phyloP scores from a whole-genome alignment of 2,329 filamentous ascomycete species.

The Thelonectria discophora region DNA sequence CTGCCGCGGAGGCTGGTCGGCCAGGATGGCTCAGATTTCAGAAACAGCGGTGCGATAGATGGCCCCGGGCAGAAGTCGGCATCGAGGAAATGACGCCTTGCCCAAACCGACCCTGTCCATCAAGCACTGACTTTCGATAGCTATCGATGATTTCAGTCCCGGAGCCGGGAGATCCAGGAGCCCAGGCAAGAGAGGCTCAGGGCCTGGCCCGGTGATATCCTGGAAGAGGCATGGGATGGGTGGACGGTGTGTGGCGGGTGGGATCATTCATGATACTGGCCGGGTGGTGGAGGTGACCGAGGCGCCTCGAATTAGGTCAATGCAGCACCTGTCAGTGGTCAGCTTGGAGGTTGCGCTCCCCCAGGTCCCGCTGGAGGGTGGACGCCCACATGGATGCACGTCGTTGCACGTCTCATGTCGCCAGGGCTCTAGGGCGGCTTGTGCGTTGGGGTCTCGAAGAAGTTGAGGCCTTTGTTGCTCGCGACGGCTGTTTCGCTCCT shows the following conservation, averaged over 20 bases:
- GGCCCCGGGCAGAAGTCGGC: conserved; percentile 36
- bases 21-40: conserved; percentile 16
- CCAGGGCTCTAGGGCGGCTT: conserved; percentile 19
- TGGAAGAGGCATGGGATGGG: conserved; percentile 12
- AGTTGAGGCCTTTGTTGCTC: conserved; percentile 35
- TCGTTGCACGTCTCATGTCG: conserved; percentile 27
- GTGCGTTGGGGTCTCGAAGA: conserved; percentile 15
- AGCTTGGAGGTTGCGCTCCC: conserved; percentile 27
- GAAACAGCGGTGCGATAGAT: conserved; percentile 21
- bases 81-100: conserved; percentile 33
- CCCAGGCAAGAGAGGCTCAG: neutral
- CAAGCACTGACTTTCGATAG: conserved; percentile 21
- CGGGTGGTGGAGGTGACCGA: conserved; percentile 20
- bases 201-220: conserved; percentile 10
- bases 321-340: conserved; percentile 35
- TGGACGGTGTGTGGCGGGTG: conserved; percentile 6
- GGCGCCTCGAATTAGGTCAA: conserved; percentile 24
- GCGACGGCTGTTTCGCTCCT: conserved; percentile 23
- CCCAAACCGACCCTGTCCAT: conserved; percentile 13
- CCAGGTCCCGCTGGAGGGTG: conserved; percentile 17
- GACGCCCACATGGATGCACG: conserved; percentile 24
- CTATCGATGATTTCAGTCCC: conserved; percentile 29
- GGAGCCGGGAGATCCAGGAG: conserved; percentile 7
- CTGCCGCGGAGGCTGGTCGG: conserved; percentile 32
- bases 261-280: conserved; percentile 21